Conservation (phyloP, 176 grass and related monocot species). For the Ensete glaucum region DNA sequence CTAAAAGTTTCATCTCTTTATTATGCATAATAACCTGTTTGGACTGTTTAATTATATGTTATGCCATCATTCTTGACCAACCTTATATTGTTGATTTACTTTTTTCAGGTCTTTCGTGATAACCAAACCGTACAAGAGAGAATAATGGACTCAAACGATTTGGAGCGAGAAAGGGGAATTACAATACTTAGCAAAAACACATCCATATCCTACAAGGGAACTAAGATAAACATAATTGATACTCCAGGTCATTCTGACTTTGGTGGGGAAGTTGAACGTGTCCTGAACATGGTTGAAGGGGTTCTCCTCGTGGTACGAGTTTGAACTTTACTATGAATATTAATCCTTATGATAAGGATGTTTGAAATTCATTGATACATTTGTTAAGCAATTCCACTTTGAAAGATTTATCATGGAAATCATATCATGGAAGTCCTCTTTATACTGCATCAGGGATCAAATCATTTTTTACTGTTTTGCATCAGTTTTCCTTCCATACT, state of each 20-base stretch:
- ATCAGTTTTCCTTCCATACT: not conserved
- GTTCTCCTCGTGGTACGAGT: conserved; percentile 91
- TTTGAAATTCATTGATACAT: not conserved
- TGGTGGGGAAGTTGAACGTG: conserved; percentile 91
- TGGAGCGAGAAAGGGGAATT: conserved; percentile 94
- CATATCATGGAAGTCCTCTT: not conserved
- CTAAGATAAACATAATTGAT: conserved; percentile 98
- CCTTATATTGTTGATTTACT: conserved; percentile 23
- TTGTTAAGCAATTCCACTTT: not conserved
- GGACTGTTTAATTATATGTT: not conserved
- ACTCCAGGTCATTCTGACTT: conserved; percentile 97
- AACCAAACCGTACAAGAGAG: conserved; percentile 95
- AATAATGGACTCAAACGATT: conserved; percentile 99
- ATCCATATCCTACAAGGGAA: conserved; percentile 93
- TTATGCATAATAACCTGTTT: not conserved
- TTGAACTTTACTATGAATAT: conserved; percentile 6
- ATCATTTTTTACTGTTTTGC: not conserved
- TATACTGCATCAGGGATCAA: not conserved
- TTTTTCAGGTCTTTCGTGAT: conserved; percentile 85
- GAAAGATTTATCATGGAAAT: not conserved
- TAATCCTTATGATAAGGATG: not conserved
- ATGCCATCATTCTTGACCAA: not conserved
- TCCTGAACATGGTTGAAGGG: conserved; percentile 99
- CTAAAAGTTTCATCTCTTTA: not conserved
- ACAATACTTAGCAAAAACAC: conserved; percentile 99